These are phyloP conservation scores for Saxophila tyrrhenica DNA, from an alignment of 495 filamentous ascomycete genomes.

Conservation along the genomic window DNA sequence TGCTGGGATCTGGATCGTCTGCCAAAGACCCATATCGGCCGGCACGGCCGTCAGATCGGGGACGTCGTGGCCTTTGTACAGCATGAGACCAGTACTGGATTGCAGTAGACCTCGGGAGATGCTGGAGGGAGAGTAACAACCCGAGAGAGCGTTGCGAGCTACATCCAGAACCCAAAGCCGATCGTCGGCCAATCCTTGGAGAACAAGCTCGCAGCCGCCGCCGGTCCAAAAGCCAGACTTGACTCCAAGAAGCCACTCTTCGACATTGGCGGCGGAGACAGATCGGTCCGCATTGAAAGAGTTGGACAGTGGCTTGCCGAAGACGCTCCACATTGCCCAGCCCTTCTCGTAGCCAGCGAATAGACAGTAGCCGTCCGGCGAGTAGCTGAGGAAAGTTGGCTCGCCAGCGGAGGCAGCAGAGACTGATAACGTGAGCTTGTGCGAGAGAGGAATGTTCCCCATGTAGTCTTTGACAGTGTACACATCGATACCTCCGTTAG, in stretches of 20 bases:
- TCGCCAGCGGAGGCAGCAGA: constrained; percentile 52
- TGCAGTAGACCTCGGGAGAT: constrained; percentile 79
- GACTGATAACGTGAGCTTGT: constrained; percentile 55
- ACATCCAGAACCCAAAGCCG: constrained; percentile 83
- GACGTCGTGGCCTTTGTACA: constrained; percentile 87
- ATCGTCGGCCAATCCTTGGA: constrained; percentile 57
- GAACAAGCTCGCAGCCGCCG: constrained; percentile 72
- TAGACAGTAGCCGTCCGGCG: constrained; percentile 90
- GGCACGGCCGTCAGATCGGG: constrained; percentile 83
- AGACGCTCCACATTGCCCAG: constrained; percentile 96
- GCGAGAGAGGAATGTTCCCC: constrained; percentile 86
- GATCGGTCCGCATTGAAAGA: constrained; percentile 62
- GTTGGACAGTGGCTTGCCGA: constrained; percentile 72
- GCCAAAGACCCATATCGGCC: constrained; percentile 86
- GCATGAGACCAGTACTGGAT: constrained; percentile 70
- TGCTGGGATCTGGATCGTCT: constrained; percentile 75
- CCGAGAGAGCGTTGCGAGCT: constrained; percentile 78
- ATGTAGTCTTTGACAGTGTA: constrained; percentile 88
- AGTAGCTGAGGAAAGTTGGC: constrained; percentile 70
- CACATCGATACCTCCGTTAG: constrained; percentile 65
- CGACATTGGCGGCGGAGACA: constrained; percentile 53
- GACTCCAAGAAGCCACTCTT: constrained; percentile 71
- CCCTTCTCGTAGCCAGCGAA: constrained; percentile 89
- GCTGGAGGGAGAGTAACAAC: constrained; percentile 83
- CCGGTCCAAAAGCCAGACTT: constrained; percentile 72